Conservation (phyloP, 2,329 filamentous ascomycete genomes). For the Fusarium mexicanum region DNA sequence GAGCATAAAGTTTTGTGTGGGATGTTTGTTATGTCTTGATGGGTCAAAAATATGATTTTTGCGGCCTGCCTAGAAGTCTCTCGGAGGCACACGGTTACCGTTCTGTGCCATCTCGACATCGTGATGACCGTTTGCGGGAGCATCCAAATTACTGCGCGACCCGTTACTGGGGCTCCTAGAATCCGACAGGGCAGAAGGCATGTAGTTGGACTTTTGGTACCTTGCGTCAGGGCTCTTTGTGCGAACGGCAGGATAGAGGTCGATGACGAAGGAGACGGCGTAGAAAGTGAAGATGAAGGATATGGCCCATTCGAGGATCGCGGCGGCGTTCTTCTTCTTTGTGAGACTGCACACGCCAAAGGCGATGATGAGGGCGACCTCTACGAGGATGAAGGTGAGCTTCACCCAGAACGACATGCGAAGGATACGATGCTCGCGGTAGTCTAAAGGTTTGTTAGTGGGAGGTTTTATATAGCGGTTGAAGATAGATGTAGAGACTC, state of each 20-base stretch:
- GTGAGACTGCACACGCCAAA: constrained; percentile 70
- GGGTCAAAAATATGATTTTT: not conserved
- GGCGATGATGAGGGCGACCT: constrained; percentile 75
- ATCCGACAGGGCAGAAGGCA: constrained; percentile 27
- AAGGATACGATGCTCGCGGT: constrained; percentile 79
- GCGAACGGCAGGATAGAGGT: constrained; percentile 81
- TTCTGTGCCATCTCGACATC: constrained; percentile 36
- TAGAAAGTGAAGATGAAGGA: constrained; percentile 90
- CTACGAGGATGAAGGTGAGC: constrained; percentile 82
- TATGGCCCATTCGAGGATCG: constrained; percentile 81
- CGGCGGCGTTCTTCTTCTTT: constrained; percentile 70
- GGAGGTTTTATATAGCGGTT: not conserved
- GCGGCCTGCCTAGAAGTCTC: constrained; percentile 16
- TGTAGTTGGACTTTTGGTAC: constrained; percentile 42
- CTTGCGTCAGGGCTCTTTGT: constrained; percentile 56
- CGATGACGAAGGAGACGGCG: constrained; percentile 85
- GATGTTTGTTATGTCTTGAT: not conserved
- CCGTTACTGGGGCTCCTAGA: constrained; percentile 26
- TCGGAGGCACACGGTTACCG: not conserved
- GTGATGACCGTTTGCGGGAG: not conserved
- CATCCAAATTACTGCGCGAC: constrained; percentile 17
- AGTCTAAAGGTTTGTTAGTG: constrained; percentile 56
- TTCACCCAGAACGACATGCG: constrained; percentile 88
- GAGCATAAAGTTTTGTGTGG: not conserved
- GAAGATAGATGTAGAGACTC: constrained; percentile 41